Percentiles rank a stretch among this genome's conserved stretches.
Evolutionary conservation across 805 yeast genomes (phyloP).

Genomic region (Tetrapisispora phaffii): DNA sequence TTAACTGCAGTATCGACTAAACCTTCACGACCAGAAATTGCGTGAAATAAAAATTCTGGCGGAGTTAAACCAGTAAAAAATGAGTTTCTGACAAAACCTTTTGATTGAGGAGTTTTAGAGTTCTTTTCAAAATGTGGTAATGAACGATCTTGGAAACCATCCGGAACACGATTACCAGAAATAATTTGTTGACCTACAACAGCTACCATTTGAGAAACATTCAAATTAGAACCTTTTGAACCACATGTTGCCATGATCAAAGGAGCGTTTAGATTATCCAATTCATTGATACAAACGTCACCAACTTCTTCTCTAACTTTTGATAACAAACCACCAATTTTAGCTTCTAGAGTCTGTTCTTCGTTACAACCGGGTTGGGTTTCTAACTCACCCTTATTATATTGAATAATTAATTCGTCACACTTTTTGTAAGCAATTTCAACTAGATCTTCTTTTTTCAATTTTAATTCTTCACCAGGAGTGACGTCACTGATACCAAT

Average conservation of each 20-base stretch:
- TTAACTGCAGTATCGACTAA: slow-evolving; percentile 98
- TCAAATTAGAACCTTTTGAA: slow-evolving; percentile 94
- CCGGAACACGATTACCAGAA: slow-evolving; percentile 97
- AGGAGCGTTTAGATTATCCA: slow-evolving; percentile 88
- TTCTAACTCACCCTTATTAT: slow-evolving; percentile 78
- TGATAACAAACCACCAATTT: slow-evolving; percentile 90
- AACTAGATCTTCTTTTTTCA: slow-evolving; percentile 77
- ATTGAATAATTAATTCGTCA: slow-evolving; percentile 76
- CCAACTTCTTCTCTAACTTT: slow-evolving; percentile 99
- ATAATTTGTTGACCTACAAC: slow-evolving; percentile 99
- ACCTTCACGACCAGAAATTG: slow-evolving; percentile 99
- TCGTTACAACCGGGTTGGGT: slow-evolving; percentile 99
- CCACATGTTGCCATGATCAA: slow-evolving; percentile 99
- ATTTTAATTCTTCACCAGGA: slow-evolving; percentile 70
- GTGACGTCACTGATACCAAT: slow-evolving; percentile 97
- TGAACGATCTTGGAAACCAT: slow-evolving; percentile 98
- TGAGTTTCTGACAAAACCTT: slow-evolving; percentile 95
- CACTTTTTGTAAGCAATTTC: slow-evolving; percentile 84
- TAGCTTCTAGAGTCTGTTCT: slow-evolving; percentile 95
- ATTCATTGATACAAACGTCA: slow-evolving; percentile 88
- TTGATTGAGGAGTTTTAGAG: slow-evolving; percentile 94
- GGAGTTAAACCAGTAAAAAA: slow-evolving; percentile 91
- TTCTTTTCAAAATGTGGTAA: slow-evolving; percentile 93
- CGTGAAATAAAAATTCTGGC: slow-evolving; percentile 95
- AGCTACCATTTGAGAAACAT: slow-evolving; percentile 99